Conservation (phyloP, 2,329 filamentous ascomycete genomes). For the Cercospora zeina region DNA sequence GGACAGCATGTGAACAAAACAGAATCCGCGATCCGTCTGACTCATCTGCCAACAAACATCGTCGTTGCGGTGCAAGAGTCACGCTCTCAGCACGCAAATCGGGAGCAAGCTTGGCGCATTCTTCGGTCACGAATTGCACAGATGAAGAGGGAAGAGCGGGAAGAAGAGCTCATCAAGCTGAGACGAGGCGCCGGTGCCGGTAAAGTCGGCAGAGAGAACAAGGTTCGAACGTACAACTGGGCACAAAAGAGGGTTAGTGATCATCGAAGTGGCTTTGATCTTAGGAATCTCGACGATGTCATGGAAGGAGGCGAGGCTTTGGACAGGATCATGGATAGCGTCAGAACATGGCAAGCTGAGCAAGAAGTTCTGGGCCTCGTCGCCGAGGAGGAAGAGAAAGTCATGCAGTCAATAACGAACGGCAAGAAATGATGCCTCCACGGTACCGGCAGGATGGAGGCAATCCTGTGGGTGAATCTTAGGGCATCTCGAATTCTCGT, state of each 20-base stretch:
- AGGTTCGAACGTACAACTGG: slow-evolving; percentile 89
- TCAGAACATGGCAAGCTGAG: slow-evolving; percentile 71
- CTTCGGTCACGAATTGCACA: slow-evolving; percentile 81
- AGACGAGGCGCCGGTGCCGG: slow-evolving; percentile 76
- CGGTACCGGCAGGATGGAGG: not conserved
- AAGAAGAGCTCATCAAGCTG: slow-evolving; percentile 74
- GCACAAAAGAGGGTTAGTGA: slow-evolving; percentile 80
- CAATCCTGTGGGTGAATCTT: not conserved
- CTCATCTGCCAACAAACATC: slow-evolving; percentile 82
- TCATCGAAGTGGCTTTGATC: slow-evolving; percentile 76
- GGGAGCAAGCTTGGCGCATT: slow-evolving; percentile 81
- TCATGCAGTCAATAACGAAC: slow-evolving; percentile 16
- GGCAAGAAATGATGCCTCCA: slow-evolving; percentile 7
- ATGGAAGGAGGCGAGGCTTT: slow-evolving; percentile 72
- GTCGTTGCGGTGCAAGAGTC: slow-evolving; percentile 91
- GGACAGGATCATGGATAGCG: slow-evolving; percentile 74
- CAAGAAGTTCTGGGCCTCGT: slow-evolving; percentile 69
- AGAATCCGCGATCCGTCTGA: slow-evolving; percentile 90
- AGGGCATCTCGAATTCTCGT: not conserved
- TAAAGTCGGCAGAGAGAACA: slow-evolving; percentile 84
- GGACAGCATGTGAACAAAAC: slow-evolving; percentile 99
- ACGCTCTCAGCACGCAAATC: slow-evolving; percentile 85
- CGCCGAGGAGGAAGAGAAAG: slow-evolving; percentile 36
- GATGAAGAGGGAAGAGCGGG: slow-evolving; percentile 73
- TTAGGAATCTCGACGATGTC: slow-evolving; percentile 79